Evolutionary conservation across 169 alveolate genomes (phyloP), one percentile per base, ranked within the genome.

Genomic region (Cryptosporidium sp.): DNA sequence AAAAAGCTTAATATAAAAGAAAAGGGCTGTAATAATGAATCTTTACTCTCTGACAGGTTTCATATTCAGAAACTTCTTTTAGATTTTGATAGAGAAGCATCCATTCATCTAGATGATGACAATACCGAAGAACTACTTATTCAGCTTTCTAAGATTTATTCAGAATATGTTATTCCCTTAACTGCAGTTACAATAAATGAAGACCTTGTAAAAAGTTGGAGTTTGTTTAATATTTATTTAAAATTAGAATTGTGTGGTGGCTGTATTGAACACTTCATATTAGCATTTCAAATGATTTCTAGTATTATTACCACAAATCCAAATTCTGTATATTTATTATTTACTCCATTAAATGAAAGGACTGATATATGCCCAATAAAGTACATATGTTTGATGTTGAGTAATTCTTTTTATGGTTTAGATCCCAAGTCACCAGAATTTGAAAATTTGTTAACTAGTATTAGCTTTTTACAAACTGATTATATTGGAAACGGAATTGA

Each of bases 61-160:
- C 60, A 56, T 26, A 73, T 73, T 23, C 68, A 73, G 70, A 73
- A 58, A 37, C 29, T 60, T 18, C 56, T 73, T 39, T 3, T 73
- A 5, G 86, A 73, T 33, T 73, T 73, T 73, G 48, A 58, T 5
- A 8, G 45, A 23, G 56, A 53, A 52, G 62, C 86, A 37, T 31
- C 39, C 3, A 53, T 73, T 37, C 53, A 73, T 37, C 35, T 73
- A n/a, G 70, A 26, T 16, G 71, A 73, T 73, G 86, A 73, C n/a
- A 73, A 60, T 2, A 56, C 56, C 21, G 72, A 73, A 37, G 33
- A 73, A 37, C 23, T 73, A 37, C 9, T 73, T 2, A 35, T 14
- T 12, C 23, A 26, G 4, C 56, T 73, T 31, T 18, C 72, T 26
- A 56, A 60, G 37, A 29, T 52, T 37, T 61, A 80, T 7, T 80